Percentiles rank a stretch among this genome's conserved stretches.
Evolutionary conservation across 164 flowering plant genomes (phyloP).

Genomic region (Chimonanthus salicifolius): DNA sequence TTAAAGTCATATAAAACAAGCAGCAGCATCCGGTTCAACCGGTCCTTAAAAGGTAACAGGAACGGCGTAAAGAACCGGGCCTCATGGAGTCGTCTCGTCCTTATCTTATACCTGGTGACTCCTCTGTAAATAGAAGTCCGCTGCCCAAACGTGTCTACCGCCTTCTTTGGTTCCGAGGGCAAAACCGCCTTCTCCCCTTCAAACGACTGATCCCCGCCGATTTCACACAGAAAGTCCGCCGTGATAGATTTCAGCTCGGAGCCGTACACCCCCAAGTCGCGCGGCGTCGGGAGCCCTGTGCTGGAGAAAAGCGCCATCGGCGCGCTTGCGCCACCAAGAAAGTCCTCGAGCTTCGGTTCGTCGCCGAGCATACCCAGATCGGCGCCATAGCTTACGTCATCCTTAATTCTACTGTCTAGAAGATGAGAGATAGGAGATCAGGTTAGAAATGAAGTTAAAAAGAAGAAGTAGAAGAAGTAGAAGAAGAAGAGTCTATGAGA

Average conservation of each 20-base stretch:
- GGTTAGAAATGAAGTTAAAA: not conserved
- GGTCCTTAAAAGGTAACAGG: too few relatives aligned
- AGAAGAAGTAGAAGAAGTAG: not conserved
- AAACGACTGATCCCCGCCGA: constrained; percentile 3
- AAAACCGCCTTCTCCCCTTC: constrained; percentile 20
- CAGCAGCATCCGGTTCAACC: too few relatives aligned
- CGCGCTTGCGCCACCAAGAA: constrained; percentile 37
- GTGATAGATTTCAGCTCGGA: constrained; percentile 58
- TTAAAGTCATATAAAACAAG: too few relatives aligned
- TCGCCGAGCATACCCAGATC: constrained; percentile 30
- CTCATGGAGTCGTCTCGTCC: not conserved
- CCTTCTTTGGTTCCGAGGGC: constrained; percentile 33
- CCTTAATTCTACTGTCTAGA: constrained; percentile 8
- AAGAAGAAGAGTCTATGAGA: not conserved
- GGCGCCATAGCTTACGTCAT: constrained; percentile 11
- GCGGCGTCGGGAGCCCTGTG: not conserved
- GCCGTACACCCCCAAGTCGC: constrained; percentile 30
- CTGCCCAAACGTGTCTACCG: constrained; percentile 68
- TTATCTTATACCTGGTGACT: constrained; percentile 48
- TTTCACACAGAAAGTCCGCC: constrained; percentile 49
- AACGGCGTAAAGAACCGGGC: not conserved
- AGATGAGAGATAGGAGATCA: not conserved
- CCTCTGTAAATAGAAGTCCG: constrained; percentile 82
- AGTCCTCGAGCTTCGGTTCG: constrained; percentile 65
- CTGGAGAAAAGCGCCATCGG: constrained; percentile 10